Evolutionary conservation across 2,329 filamentous ascomycete genomes (phyloP).

Genomic region (Nemania diffusa): DNA sequence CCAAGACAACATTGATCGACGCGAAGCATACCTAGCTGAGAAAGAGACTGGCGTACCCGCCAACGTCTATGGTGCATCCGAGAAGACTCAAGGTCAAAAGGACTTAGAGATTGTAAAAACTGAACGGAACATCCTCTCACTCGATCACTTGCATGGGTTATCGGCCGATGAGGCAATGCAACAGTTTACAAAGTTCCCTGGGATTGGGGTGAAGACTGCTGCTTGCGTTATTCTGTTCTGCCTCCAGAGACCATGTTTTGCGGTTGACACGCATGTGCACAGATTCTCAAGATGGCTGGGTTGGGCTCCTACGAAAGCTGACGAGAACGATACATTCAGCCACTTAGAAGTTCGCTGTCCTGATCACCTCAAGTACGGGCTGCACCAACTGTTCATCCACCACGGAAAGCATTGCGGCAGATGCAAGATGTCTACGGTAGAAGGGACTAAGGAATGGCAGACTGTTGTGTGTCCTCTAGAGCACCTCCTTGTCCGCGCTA

Average conservation of each 20-base stretch:
- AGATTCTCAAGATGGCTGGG: slow-evolving; percentile 63
- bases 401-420: slow-evolving; percentile 62
- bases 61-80: slow-evolving; percentile 55
- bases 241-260: slow-evolving; percentile 63
- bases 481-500: slow-evolving; percentile 51
- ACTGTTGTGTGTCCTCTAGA: slow-evolving; percentile 59
- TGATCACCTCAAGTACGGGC: slow-evolving; percentile 63
- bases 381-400: slow-evolving; percentile 65
- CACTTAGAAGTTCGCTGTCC: slow-evolving; percentile 65
- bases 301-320: slow-evolving; percentile 64
- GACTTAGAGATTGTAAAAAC: slow-evolving; percentile 66
- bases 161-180: slow-evolving; percentile 60
- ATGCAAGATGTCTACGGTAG: slow-evolving; percentile 63
- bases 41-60: slow-evolving; percentile 54
- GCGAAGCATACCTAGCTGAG: slow-evolving; percentile 58
- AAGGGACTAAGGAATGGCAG: slow-evolving; percentile 70
- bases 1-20: slow-evolving; percentile 67
- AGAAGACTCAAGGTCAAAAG: slow-evolving; percentile 60
- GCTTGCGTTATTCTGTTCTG: slow-evolving; percentile 68
- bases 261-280: slow-evolving; percentile 68
- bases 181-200: slow-evolving; percentile 61
- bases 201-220: slow-evolving; percentile 67
- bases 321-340: slow-evolving; percentile 59
- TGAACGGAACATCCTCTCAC: slow-evolving; percentile 66
- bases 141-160: slow-evolving; percentile 62